Percentiles rank a stretch among this genome's conserved stretches.
phyloP scores from a whole-genome alignment of 2,329 filamentous ascomycete species.

The Byssoonygena ceratinophila region DNA sequence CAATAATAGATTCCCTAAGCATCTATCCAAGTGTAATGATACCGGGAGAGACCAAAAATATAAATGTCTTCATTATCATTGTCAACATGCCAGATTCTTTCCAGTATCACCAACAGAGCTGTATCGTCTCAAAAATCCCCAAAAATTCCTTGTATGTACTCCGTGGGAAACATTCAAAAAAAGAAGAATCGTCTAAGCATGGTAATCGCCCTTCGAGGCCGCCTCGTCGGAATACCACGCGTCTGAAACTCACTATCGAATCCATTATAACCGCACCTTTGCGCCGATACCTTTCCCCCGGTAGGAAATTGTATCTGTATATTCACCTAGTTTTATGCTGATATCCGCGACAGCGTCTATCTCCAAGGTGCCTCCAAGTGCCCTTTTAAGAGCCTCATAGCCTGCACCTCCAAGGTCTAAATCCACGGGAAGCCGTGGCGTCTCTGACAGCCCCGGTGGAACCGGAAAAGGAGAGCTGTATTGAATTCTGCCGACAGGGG shows the following conservation, averaged over 20 bases:
- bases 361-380: slow-evolving; percentile 68
- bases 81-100: neutral
- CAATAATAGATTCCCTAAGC: neutral
- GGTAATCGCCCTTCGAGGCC: neutral
- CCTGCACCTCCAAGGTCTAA: slow-evolving; percentile 70
- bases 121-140: neutral
- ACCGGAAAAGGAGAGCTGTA: slow-evolving; percentile 66
- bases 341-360: slow-evolving; percentile 69
- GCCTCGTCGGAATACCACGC: neutral
- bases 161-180: neutral
- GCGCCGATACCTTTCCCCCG: slow-evolving; percentile 60
- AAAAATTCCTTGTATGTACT: too few species aligned
- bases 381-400: slow-evolving; percentile 68
- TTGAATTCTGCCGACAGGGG: slow-evolving; percentile 65
- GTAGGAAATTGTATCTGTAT: slow-evolving; percentile 63
- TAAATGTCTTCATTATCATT: neutral
- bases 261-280: slow-evolving; percentile 37
- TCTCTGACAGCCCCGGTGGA: slow-evolving; percentile 60
- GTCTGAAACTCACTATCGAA: neutral
- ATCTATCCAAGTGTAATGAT: neutral
- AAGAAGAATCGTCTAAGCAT: neutral
- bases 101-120: neutral
- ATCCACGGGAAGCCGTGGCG: slow-evolving; percentile 68
- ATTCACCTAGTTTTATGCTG: slow-evolving; percentile 61
- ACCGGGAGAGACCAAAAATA: neutral